These are phyloP conservation scores for Dysphania ambrosioides DNA, from an alignment of 148 eudicot species.

Conservation along the genomic window DNA sequence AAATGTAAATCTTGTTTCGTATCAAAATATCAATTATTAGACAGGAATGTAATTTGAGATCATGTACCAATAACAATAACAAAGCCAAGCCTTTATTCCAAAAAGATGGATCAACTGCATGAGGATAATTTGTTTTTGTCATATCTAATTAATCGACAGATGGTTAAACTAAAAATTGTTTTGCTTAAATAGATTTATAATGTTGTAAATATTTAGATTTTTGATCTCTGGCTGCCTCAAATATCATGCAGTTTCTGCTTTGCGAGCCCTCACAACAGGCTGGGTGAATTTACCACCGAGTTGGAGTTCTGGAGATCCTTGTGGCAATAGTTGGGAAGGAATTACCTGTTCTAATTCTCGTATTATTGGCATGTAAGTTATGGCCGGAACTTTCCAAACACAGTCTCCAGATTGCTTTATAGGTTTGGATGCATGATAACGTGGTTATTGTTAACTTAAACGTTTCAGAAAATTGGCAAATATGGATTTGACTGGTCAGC, in stretches of 20 bases:
- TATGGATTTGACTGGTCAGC: conserved; percentile 48
- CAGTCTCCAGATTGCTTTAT: background rate
- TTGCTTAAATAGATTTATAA: background rate
- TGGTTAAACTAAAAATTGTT: background rate
- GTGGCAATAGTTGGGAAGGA: conserved; percentile 73
- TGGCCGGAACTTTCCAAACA: background rate
- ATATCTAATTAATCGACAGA: too few relatives aligned
- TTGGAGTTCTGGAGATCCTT: conserved; percentile 75
- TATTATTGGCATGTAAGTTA: conserved; percentile 57
- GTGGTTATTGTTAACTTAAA: background rate
- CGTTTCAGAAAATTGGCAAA: conserved; percentile 61
- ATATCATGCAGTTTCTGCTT: conserved; percentile 62
- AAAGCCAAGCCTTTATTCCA: too few relatives aligned
- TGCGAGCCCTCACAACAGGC: conserved; percentile 41
- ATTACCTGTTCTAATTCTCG: conserved; percentile 53
- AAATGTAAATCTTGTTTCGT: too few relatives aligned
- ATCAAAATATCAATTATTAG: background rate
- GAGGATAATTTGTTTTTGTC: too few relatives aligned
- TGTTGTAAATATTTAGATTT: background rate
- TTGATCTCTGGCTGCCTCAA: too few relatives aligned
- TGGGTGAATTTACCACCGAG: conserved; percentile 65
- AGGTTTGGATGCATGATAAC: conserved; percentile 11
- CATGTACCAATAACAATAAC: too few relatives aligned
- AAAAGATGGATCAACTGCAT: too few relatives aligned
- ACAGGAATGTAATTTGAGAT: too few relatives aligned